Base-by-base conservation (phyloP, 441 rosid genomes). In the Lepidium campestre region DNA sequence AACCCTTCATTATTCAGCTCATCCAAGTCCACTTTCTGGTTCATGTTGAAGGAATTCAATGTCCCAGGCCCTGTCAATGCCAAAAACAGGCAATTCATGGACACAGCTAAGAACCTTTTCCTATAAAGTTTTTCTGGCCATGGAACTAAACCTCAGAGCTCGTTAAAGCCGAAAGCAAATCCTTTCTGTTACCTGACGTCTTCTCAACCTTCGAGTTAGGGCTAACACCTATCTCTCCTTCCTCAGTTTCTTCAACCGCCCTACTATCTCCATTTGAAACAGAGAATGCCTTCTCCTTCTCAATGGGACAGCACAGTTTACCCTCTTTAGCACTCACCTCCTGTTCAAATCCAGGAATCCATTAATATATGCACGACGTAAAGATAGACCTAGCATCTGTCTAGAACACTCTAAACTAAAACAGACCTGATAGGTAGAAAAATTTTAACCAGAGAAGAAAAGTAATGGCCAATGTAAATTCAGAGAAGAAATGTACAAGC, bases 21-120 rank as follows among this genome's bases (percentile, higher is more conserved):
- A 64, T 70, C 74, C 86, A 82, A 74, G 17, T 65, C 61, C 72
- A 66, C 55, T 34, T 67, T 63, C 61, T 71, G 65, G 60, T 52
- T 68, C 49, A 73, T 19, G 61, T 59, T 61, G 23, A 57, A 22
- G 40, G 65, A 77, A 57, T 49, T 69, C 27, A 75, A 71, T 9
- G 75, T 65, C 52, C 71, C 68, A 5, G 73, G 57, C 78, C 76
- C 82, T 25, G 72, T 61, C 52, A 79, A 78, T 75, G 80, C 80
- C 72, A 79, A 59, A 55, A 57, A 72, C 7, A 64, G 73, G 20
- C 79, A 69, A 58, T 83, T 87, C 74, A 71, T 79, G 72, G 81
- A 69, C 70, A 75, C 63, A 14, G 44, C 67, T 37, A 6, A 48
- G 18, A 45, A 70, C 72, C 60, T 17, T 47, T 57, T 19, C 40